phyloP scores from a whole-genome alignment of 108 stramenopile genomes.

The Cafeteria roenbergensis region DNA sequence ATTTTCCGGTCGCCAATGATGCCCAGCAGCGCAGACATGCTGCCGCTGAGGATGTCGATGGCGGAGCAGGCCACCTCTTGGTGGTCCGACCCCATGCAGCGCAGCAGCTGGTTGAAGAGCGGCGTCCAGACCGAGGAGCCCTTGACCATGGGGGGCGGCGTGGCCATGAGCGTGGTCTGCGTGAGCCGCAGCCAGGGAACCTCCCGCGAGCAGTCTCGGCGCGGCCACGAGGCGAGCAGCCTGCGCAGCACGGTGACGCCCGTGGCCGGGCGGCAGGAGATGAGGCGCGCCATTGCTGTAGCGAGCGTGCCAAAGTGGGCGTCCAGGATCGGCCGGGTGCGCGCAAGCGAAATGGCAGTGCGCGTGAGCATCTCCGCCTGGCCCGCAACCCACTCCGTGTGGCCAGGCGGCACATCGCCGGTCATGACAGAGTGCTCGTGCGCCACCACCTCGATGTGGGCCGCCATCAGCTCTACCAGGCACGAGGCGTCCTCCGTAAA shows the following conservation, averaged over 20 bases:
- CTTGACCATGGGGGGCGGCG: neutral
- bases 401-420: neutral
- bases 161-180: neutral
- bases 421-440: neutral
- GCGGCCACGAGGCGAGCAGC: neutral
- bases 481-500: neutral
- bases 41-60: neutral
- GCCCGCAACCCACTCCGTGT: neutral
- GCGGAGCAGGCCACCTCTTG: neutral
- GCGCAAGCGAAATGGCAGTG: neutral
- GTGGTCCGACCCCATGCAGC: slow-evolving; percentile 1
- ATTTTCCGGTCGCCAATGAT: neutral
- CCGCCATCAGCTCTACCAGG: neutral
- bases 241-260: neutral
- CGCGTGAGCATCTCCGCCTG: neutral
- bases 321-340: slow-evolving; percentile 3
- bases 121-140: neutral
- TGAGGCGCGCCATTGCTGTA: neutral
- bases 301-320: neutral
- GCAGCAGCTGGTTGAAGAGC: neutral
- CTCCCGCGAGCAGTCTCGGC: neutral
- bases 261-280: neutral
- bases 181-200: slow-evolving; percentile 7
- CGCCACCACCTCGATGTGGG: neutral
- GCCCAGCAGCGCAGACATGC: neutral